phyloP scores from a whole-genome alignment of 495 filamentous ascomycete genomes.

The Penicillium cataractarum region DNA sequence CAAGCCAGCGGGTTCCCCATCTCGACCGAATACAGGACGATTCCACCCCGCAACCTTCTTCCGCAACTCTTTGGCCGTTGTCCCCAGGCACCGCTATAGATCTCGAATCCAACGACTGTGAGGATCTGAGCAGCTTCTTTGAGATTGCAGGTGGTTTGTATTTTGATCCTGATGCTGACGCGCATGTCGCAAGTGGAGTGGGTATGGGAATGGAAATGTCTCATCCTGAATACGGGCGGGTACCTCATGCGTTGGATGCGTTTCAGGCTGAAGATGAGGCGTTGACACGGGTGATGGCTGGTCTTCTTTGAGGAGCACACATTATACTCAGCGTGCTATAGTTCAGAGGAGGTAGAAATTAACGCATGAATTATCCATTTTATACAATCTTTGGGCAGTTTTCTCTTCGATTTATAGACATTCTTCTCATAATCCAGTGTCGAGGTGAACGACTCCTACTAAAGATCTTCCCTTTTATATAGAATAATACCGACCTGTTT shows the following conservation, averaged over 20 bases:
- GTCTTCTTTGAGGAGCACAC: slow-evolving; percentile 30
- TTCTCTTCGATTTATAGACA: too few relatives aligned
- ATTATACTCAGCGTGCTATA: background rate
- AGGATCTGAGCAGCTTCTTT: slow-evolving; percentile 50
- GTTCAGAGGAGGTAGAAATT: too few relatives aligned
- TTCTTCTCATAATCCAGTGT: too few relatives aligned
- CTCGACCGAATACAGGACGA: slow-evolving; percentile 15
- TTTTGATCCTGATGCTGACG: slow-evolving; percentile 31
- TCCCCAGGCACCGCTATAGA: slow-evolving; percentile 19
- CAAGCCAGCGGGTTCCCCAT: background rate
- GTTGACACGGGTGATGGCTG: slow-evolving; percentile 46
- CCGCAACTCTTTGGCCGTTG: slow-evolving; percentile 28
- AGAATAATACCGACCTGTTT: too few relatives aligned
- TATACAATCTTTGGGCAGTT: too few relatives aligned
- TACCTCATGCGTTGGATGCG: slow-evolving; percentile 28
- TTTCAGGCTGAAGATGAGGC: slow-evolving; percentile 49
- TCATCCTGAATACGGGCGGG: slow-evolving; percentile 8
- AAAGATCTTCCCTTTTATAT: too few relatives aligned
- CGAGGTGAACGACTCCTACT: too few relatives aligned
- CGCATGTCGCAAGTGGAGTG: slow-evolving; percentile 14
- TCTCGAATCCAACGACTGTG: slow-evolving; percentile 33
- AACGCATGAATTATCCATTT: too few relatives aligned
- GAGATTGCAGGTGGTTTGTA: slow-evolving; percentile 47
- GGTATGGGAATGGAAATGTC: slow-evolving; percentile 19
- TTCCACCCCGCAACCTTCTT: slow-evolving; percentile 19